Percentiles rank a stretch among this genome's conserved stretches.
These are phyloP conservation scores for Colletotrichum sansevieriae DNA, from an alignment of 2,329 filamentous ascomycete genomes.

Conservation along the genomic window DNA sequence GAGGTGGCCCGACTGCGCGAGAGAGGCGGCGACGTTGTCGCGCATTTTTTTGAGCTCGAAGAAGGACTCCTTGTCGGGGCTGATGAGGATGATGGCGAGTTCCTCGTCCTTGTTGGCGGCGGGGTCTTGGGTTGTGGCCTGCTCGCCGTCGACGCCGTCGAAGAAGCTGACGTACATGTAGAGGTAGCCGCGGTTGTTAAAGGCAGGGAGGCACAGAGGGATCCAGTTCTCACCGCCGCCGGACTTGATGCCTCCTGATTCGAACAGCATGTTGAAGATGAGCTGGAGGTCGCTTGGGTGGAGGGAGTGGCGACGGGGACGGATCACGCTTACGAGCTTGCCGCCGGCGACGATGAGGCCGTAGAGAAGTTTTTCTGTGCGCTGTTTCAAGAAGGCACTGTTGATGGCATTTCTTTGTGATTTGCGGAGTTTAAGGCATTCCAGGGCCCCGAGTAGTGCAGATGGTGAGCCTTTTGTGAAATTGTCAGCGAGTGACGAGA, in stretches of 20 bases:
- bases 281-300: constrained; percentile 96
- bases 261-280: constrained; percentile 99
- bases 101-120: constrained; percentile 79
- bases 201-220: constrained; percentile 92
- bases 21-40: constrained; percentile 73
- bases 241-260: constrained; percentile 90
- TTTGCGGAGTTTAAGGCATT: constrained; percentile 93
- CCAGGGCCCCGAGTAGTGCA: constrained; percentile 87
- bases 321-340: constrained; percentile 91
- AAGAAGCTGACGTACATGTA: constrained; percentile 99
- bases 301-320: constrained; percentile 93
- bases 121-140: constrained; percentile 53
- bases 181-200: constrained; percentile 95
- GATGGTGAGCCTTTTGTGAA: constrained; percentile 95
- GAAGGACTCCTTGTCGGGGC: constrained; percentile 92
- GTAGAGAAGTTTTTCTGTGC: constrained; percentile 85
- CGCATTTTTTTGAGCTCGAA: constrained; percentile 85
- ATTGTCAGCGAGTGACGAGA: constrained; percentile 92
- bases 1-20: constrained; percentile 82
- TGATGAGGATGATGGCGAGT: constrained; percentile 93
- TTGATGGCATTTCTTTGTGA: constrained; percentile 89
- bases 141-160: constrained; percentile 66
- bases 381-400: constrained; percentile 84
- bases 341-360: constrained; percentile 94
- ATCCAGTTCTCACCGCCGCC: constrained; percentile 97